Base-by-base conservation (phyloP, 805 yeast genomes). In the Ogataea minuta region DNA sequence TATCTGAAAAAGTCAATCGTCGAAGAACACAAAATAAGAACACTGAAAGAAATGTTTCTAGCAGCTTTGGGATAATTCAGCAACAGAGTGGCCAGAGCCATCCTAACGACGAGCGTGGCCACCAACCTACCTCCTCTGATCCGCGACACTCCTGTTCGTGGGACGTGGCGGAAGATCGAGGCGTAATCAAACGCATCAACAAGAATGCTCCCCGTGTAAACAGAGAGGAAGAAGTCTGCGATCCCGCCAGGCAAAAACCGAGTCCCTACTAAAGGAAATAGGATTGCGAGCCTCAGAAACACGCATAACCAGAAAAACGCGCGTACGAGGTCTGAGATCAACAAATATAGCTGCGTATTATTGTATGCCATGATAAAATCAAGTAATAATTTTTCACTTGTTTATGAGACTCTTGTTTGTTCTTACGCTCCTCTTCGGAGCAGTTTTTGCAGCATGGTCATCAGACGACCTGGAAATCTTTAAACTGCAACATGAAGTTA, bases 391-490 rank as follows among this genome's bases (percentile, higher is more conserved):
- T 31, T 32, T 27, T 29, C 15, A 32, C 6, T 25, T 25, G 11
- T 12, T 19, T 13, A 49, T 49, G 53, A 45, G 36, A 24, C 23
- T 32, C 12, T 20, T 42, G 33, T 39, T 31, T 12, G 45, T 44
- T 48, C 6, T 50, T 2, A 15, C 43, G 8, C 14, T 37, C 9
- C 6, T 45, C 20, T 13, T 16, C 10, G n/a, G 41, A 5, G 32
- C 41, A 7, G 26, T 36, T 9, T 16, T 43, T 23, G 51, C 46
- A 6, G 49, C 55, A 2, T 54, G 57, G 57, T 41, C 56, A 2
- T 39, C 79, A 0, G 79, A 76, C 40, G 97, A 91, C 60, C 70
- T 83, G 23, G 96, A 90, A 63, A 79, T 91, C 39, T 89, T 91
- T 66, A 70, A 74, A 39, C 59, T 90, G 28, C 71, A 71, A 35